Percentiles rank a stretch among this genome's conserved stretches.
Evolutionary conservation across 2,329 filamentous ascomycete genomes (phyloP).

Genomic region (Fusarium beomiforme): DNA sequence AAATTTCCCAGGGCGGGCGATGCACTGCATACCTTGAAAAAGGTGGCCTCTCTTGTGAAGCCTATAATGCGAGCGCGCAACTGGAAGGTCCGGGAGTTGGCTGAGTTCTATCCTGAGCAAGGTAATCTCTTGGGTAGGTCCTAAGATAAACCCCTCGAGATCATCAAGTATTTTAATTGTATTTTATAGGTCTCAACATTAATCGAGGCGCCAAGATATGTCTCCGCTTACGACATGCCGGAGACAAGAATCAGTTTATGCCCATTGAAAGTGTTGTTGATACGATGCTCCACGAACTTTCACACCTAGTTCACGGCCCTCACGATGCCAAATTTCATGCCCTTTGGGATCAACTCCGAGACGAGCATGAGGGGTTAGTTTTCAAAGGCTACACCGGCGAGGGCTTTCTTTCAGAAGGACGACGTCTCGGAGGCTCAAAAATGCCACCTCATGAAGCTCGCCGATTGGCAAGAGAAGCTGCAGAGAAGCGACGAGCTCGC

Average conservation of each 20-base stretch:
- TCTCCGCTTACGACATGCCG: slow-evolving; percentile 80
- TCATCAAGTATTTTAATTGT: background rate
- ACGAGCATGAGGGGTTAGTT: slow-evolving; percentile 81
- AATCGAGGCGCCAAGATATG: slow-evolving; percentile 82
- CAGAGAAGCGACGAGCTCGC: slow-evolving; percentile 72
- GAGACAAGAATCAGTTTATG: slow-evolving; percentile 80
- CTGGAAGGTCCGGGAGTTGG: slow-evolving; percentile 82
- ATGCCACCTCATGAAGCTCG: slow-evolving; percentile 79
- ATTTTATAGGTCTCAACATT: slow-evolving; percentile 74
- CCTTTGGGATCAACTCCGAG: slow-evolving; percentile 88
- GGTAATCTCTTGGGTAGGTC: slow-evolving; percentile 79
- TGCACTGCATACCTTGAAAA: slow-evolving; percentile 72
- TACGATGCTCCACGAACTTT: slow-evolving; percentile 93
- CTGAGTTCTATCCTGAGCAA: slow-evolving; percentile 86
- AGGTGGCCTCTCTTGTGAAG: slow-evolving; percentile 88
- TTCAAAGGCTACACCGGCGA: slow-evolving; percentile 91
- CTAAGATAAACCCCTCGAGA: slow-evolving; percentile 8
- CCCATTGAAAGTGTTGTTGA: slow-evolving; percentile 83
- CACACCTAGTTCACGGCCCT: slow-evolving; percentile 85
- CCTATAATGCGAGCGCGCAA: slow-evolving; percentile 90
- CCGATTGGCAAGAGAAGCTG: slow-evolving; percentile 76
- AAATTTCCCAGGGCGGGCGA: slow-evolving; percentile 59
- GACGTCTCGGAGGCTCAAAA: slow-evolving; percentile 73
- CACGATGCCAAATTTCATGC: slow-evolving; percentile 86
- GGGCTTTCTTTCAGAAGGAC: slow-evolving; percentile 82